Conservation (phyloP, 306 rosid genomes). For the Dicorynia guianensis region DNA sequence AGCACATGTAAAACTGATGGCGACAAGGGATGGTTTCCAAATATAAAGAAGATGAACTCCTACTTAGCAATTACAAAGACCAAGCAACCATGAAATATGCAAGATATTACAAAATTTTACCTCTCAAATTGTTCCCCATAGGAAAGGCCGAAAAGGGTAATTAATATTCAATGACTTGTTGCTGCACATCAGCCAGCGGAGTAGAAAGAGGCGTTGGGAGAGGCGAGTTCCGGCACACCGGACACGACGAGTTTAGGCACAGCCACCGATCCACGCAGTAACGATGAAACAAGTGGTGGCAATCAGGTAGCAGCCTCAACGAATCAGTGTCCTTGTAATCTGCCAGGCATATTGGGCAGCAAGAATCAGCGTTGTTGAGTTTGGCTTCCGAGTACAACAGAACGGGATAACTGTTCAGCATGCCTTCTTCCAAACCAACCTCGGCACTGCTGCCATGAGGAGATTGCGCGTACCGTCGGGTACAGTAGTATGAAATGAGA, state of each 20-base stretch:
- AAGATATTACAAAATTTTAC: too few species aligned
- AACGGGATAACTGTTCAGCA: conserved; percentile 40
- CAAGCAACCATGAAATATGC: too few species aligned
- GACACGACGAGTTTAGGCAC: conserved; percentile 48
- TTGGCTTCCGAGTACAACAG: conserved; percentile 49
- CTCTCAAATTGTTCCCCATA: too few species aligned
- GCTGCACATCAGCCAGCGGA: conserved; percentile 45
- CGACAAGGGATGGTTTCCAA: too few species aligned
- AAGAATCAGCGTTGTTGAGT: conserved; percentile 6
- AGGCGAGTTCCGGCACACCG: conserved; percentile 51
- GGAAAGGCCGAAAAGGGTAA: too few species aligned
- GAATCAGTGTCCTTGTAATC: conserved; percentile 52
- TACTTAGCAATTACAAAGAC: too few species aligned
- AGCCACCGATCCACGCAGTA: conserved; percentile 55
- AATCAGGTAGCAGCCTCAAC: conserved; percentile 52
- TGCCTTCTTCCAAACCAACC: conserved; percentile 32
- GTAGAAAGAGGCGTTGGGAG: conserved; percentile 42
- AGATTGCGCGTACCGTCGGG: neutral
- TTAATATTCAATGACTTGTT: neutral
- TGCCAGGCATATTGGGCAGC: conserved; percentile 62
- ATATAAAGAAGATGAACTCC: too few species aligned
- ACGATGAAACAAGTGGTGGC: conserved; percentile 53
- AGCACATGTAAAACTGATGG: too few species aligned
- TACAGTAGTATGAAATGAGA: conserved; percentile 31
- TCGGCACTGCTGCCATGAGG: neutral